A percentile compares a stretch with the other conserved stretches of the same genome.
Evolutionary conservation across 306 rosid species (phyloP).

Genomic region (Biancaea sappan): DNA sequence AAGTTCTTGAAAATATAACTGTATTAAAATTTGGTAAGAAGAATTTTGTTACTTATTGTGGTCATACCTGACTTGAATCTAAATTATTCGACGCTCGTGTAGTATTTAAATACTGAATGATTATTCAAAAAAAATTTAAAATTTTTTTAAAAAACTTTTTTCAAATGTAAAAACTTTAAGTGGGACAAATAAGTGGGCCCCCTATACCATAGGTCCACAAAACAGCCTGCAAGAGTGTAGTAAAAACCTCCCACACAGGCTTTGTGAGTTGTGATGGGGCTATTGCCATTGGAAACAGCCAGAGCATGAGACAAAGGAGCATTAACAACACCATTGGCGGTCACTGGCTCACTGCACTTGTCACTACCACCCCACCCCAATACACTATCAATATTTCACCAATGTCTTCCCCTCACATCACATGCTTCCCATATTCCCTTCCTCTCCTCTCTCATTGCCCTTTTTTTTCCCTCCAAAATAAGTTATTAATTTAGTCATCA

Average conservation of each 20-base stretch:
- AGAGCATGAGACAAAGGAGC: constrained; percentile 41
- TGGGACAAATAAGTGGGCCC: background rate
- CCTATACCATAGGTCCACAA: background rate
- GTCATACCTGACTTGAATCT: too few relatives aligned
- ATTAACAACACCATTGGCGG: constrained; percentile 34
- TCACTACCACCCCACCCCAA: background rate
- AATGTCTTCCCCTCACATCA: constrained; percentile 1
- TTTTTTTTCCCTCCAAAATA: too few relatives aligned
- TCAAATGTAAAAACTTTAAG: too few relatives aligned
- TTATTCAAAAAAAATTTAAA: too few relatives aligned
- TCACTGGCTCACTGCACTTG: background rate
- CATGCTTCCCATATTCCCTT: constrained; percentile 28
- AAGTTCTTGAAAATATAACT: too few relatives aligned
- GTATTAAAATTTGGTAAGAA: too few relatives aligned
- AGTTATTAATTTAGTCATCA: too few relatives aligned
- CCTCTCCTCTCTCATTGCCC: too few relatives aligned
- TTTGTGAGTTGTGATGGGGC: background rate
- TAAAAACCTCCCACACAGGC: constrained; percentile 22
- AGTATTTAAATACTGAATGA: too few relatives aligned
- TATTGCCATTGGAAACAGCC: constrained; percentile 20
- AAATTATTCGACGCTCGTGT: too few relatives aligned
- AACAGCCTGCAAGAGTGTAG: background rate
- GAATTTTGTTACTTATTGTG: too few relatives aligned
- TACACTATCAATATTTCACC: background rate
- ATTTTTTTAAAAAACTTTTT: too few relatives aligned